phyloP scores from a whole-genome alignment of 164 flowering plant genomes.

The Tinospora cordifolia region DNA sequence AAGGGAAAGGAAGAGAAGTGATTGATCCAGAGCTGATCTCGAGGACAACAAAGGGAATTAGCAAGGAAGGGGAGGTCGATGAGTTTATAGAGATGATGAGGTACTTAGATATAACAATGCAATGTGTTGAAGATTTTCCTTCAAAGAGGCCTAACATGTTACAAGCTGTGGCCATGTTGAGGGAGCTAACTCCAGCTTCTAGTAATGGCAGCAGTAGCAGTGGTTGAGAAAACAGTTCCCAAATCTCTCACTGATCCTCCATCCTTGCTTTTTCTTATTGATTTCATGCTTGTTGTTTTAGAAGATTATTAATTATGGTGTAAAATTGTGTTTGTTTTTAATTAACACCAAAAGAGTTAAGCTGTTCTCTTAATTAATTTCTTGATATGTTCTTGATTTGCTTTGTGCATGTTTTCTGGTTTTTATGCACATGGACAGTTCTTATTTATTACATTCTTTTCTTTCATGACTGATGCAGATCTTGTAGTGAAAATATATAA shows the following conservation, averaged over 20 bases:
- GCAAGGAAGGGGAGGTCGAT: conserved; percentile 31
- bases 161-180: conserved; percentile 76
- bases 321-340: conserved; percentile 1
- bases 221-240: conserved; percentile 14
- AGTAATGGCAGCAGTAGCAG: conserved; percentile 28
- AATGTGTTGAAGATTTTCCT: conserved; percentile 83
- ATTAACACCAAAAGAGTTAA: neutral
- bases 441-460: neutral
- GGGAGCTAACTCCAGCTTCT: conserved; percentile 42
- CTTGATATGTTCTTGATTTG: neutral
- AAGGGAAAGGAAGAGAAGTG: conserved; percentile 74
- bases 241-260: neutral
- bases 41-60: conserved; percentile 21
- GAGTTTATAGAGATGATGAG: conserved; percentile 61
- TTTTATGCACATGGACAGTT: neutral
- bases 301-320: conserved; percentile 3
- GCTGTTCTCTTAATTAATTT: neutral
- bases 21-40: conserved; percentile 50
- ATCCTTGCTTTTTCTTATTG: neutral
- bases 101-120: conserved; percentile 59
- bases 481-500: neutral
- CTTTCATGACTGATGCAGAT: neutral
- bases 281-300: neutral
- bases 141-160: conserved; percentile 83
- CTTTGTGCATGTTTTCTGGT: neutral